Evolutionary conservation across 2,329 filamentous ascomycete species (phyloP).

Genomic region (Aspergillus alliaceus): DNA sequence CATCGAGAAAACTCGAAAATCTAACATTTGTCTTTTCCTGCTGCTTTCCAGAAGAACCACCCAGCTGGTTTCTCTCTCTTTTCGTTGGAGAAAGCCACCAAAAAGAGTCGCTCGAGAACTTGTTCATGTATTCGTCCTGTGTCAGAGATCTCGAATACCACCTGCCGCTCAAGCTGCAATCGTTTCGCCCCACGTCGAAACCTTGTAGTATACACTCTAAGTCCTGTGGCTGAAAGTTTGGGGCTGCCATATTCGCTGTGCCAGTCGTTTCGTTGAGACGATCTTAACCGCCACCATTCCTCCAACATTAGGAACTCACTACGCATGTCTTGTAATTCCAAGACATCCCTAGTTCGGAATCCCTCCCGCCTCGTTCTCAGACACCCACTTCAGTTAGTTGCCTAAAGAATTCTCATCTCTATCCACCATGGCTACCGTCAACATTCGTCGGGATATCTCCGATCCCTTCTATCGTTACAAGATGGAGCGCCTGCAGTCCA

Average conservation of each 20-base stretch:
- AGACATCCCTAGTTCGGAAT: conserved; percentile 46
- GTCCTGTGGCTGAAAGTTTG: conserved; percentile 79
- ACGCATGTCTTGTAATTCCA: conserved; percentile 62
- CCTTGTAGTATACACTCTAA: conserved; percentile 85
- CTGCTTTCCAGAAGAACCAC: conserved; percentile 28
- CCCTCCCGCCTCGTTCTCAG: conserved; percentile 34
- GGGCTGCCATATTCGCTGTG: conserved; percentile 30
- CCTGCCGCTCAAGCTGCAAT: conserved; percentile 91
- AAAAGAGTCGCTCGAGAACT: conserved; percentile 38
- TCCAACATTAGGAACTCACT: conserved; percentile 28
- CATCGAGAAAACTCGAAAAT: conserved; percentile 6
- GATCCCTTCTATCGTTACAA: conserved; percentile 99
- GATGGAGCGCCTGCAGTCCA: conserved; percentile 98
- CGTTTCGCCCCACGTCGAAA: conserved; percentile 94
- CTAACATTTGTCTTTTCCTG: conserved; percentile 15
- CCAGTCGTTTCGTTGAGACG: conserved; percentile 18
- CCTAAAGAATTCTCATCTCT: conserved; percentile 27
- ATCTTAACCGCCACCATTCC: conserved; percentile 37
- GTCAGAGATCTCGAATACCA: conserved; percentile 91
- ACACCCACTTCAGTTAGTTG: conserved; percentile 29
- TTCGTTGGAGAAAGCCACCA: conserved; percentile 39
- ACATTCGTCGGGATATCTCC: conserved; percentile 96
- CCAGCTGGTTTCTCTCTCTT: conserved; percentile 33
- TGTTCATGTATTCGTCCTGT: conserved; percentile 99
- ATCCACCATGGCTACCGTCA: conserved; percentile 91